Evolutionary conservation across 2,329 filamentous ascomycete genomes (phyloP).

Genomic region (Talaromyces sp.): DNA sequence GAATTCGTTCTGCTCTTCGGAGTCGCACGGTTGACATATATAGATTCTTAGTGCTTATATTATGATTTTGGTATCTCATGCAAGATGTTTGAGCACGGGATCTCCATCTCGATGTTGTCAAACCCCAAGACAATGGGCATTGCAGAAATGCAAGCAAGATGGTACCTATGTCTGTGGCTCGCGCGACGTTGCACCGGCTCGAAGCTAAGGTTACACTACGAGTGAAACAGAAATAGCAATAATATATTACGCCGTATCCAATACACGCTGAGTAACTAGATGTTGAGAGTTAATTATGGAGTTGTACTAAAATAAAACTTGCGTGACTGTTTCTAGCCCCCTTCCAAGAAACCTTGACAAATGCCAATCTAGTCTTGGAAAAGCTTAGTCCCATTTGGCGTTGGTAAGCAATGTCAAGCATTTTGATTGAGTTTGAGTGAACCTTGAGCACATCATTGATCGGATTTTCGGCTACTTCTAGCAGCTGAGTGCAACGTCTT

Average conservation of each 20-base stretch:
- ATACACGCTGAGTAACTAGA: not conserved
- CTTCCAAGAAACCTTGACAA: not conserved
- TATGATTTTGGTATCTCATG: not conserved
- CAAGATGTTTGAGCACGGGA: not conserved
- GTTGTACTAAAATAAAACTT: not conserved
- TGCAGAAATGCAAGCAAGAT: not conserved
- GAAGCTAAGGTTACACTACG: conserved; percentile 9
- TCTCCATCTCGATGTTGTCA: not conserved
- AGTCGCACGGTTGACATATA: not conserved
- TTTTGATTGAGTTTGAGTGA: not conserved
- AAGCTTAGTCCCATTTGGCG: conserved; percentile 11
- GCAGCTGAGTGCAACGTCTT: not conserved
- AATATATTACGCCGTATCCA: not conserved
- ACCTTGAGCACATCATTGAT: not conserved
- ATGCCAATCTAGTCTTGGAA: conserved; percentile 7
- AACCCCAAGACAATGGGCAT: not conserved
- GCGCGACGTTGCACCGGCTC: conserved; percentile 11
- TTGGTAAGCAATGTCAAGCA: not conserved
- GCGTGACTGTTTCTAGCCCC: not conserved
- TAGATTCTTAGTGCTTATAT: not conserved
- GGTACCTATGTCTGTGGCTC: not conserved
- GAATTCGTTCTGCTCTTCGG: not conserved
- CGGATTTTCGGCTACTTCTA: not conserved
- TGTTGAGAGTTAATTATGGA: not conserved
- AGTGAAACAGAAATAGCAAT: not conserved